Percentiles rank a stretch among this genome's conserved stretches.
phyloP scores from a whole-genome alignment of 2,329 filamentous ascomycete species.

The Aspergillus quadrilineatus region DNA sequence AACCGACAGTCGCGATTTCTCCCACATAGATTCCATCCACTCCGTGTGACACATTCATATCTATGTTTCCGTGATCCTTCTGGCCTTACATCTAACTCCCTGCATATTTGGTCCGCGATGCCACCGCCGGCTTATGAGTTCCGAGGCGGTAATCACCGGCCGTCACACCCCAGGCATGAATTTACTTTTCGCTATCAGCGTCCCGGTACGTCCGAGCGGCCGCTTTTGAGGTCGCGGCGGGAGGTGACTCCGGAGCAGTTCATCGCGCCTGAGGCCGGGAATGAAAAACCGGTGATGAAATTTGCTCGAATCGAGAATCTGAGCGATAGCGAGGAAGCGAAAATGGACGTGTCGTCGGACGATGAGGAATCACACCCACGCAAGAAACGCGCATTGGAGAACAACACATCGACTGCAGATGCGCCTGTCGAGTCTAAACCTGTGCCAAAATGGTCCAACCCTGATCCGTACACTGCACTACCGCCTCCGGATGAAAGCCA shows the following conservation, averaged over 20 bases:
- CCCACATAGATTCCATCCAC: not conserved
- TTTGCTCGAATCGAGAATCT: constrained; percentile 40
- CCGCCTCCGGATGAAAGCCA: constrained; percentile 73
- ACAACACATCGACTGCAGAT: constrained; percentile 20
- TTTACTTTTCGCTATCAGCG: constrained; percentile 43
- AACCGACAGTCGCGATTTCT: not conserved
- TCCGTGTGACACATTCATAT: too few relatives aligned
- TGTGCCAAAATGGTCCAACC: constrained; percentile 86
- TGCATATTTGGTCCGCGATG: constrained; percentile 7
- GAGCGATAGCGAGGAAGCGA: constrained; percentile 48
- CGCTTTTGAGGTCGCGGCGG: constrained; percentile 34
- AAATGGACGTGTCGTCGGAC: constrained; percentile 46
- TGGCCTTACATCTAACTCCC: too few relatives aligned
- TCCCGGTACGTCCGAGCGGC: constrained; percentile 38
- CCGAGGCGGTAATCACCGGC: constrained; percentile 31
- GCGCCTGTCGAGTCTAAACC: constrained; percentile 26
- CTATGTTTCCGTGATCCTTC: too few relatives aligned
- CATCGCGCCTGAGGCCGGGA: constrained; percentile 21
- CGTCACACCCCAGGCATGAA: constrained; percentile 29
- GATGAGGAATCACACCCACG: constrained; percentile 37
- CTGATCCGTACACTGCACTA: constrained; percentile 85
- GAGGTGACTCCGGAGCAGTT: constrained; percentile 41
- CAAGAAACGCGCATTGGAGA: constrained; percentile 37
- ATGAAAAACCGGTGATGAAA: constrained; percentile 32
- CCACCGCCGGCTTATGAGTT: constrained; percentile 35